A percentile compares a stretch with the other conserved stretches of the same genome.
These are phyloP conservation scores for Falciphora oryzae DNA, from an alignment of 2,329 filamentous ascomycete genomes.

Conservation along the genomic window DNA sequence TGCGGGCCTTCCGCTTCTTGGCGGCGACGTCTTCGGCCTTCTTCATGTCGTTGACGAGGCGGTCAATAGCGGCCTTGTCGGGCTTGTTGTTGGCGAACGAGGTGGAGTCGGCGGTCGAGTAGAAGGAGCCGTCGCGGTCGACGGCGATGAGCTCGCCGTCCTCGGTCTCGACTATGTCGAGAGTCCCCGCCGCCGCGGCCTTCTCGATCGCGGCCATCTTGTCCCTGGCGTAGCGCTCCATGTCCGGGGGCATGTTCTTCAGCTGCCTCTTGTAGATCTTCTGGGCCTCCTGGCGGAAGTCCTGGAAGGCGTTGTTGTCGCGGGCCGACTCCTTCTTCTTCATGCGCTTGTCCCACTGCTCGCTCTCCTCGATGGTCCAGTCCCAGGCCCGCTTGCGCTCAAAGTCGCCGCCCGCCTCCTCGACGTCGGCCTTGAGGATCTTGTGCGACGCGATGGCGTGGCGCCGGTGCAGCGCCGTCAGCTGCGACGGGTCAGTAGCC, in stretches of 20 bases:
- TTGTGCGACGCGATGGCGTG: slow-evolving; percentile 88
- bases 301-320: slow-evolving; percentile 84
- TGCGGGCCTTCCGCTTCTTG: slow-evolving; percentile 79
- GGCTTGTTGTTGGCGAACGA: slow-evolving; percentile 81
- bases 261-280: slow-evolving; percentile 95
- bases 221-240: slow-evolving; percentile 80
- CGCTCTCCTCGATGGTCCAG: slow-evolving; percentile 93
- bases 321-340: slow-evolving; percentile 77
- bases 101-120: slow-evolving; percentile 78
- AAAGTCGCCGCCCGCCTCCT: slow-evolving; percentile 82
- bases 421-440: slow-evolving; percentile 84
- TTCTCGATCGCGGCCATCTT: slow-evolving; percentile 81
- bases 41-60: slow-evolving; percentile 76
- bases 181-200: slow-evolving; percentile 74
- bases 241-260: slow-evolving; percentile 60
- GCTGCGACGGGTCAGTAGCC: slow-evolving; percentile 68
- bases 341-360: slow-evolving; percentile 86
- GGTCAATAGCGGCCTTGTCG: slow-evolving; percentile 79
- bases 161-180: slow-evolving; percentile 94
- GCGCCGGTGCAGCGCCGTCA: slow-evolving; percentile 75
- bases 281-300: slow-evolving; percentile 79
- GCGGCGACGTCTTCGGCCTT: slow-evolving; percentile 82
- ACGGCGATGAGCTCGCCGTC: slow-evolving; percentile 91
- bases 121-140: slow-evolving; percentile 85
- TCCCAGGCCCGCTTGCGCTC: slow-evolving; percentile 98